Base-by-base conservation (phyloP, 2,329 filamentous ascomycete genomes). In the Microsporum ferrugineum region DNA sequence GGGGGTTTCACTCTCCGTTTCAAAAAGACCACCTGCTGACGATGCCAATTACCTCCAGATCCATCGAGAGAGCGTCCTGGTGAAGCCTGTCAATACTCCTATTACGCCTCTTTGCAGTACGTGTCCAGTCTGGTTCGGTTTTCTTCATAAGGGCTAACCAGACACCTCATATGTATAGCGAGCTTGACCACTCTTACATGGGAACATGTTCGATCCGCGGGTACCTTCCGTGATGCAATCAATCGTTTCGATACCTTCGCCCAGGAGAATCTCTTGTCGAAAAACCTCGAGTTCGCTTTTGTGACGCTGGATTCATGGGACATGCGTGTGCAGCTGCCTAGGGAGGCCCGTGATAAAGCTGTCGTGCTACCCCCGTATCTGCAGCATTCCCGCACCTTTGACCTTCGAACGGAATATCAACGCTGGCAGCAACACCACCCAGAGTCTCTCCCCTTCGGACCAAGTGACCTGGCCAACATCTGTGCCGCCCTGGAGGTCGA, bases 261-360 rank as follows among this genome's bases (percentile, higher is more conserved):
- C 71, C 87, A 88, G 69, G 92, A 99, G 77, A 89, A 96, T 73
- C 80, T 99, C 68, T 85, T 89, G 60, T 87, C 86, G 66, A 91
- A 95, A 76, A 94, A 95, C 73, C 84, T 94, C 72, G 92, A 96
- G 71, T 99, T 99, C 73, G 91, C 95, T 66, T 99, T 99, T 75
- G 94, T 99, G 64, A 99, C 94, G 47, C 85, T 99, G 70, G 95
- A 97, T 76, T 91, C 92, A 53, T 99, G 94, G 94, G 94, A 99
- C 74, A 85, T 99, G 63, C 90, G 94, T 68, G 94, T 99, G 62
- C 94, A 99, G 81, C 84, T 99, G 72, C 94, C 94, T 56, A 89
- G 94, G 65, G 94, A 99, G 79, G 94, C 94, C 71, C 89, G 94
- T 70, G 94, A 99, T 79, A 99, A 99, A 82, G 88, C 91, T 67